Conservation (phyloP, 192 early-diverging fungal species). For the Chytriomyces hyalinus region DNA sequence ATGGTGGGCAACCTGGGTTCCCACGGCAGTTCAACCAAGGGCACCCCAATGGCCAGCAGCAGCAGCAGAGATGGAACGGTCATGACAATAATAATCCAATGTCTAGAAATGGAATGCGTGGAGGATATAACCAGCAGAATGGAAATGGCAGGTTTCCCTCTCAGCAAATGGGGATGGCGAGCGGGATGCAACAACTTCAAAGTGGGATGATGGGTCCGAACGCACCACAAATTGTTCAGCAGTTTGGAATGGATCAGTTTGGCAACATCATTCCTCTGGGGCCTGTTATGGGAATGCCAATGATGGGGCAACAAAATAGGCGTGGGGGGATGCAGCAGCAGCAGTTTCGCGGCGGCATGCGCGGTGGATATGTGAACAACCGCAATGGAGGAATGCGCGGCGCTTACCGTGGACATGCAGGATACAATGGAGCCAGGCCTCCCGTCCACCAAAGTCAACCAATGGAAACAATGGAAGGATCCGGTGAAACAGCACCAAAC, state of each 20-base stretch:
- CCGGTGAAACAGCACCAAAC: neutral
- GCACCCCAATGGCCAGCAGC: neutral
- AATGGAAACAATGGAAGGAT: constrained; percentile 4
- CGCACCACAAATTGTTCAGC: neutral
- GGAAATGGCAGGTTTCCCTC: neutral
- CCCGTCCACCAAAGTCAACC: neutral
- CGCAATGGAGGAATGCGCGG: neutral
- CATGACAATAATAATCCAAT: neutral
- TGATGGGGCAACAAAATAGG: neutral
- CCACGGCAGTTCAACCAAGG: neutral
- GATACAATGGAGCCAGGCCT: neutral
- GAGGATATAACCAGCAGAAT: neutral
- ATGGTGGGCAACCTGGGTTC: neutral
- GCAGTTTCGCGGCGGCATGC: neutral
- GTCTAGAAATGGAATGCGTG: neutral
- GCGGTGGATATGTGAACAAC: neutral
- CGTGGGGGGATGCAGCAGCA: neutral
- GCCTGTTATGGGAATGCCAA: neutral
- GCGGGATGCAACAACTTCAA: constrained; percentile 1
- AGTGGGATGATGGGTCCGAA: neutral
- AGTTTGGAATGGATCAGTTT: constrained; percentile 3
- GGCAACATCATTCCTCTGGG: constrained; percentile 13
- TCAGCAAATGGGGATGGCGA: neutral
- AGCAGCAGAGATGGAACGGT: constrained; percentile 7
- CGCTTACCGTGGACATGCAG: neutral